Evolutionary conservation across 2,329 filamentous ascomycete species (phyloP).

Genomic region (Plectosphaerella cucumerina): DNA sequence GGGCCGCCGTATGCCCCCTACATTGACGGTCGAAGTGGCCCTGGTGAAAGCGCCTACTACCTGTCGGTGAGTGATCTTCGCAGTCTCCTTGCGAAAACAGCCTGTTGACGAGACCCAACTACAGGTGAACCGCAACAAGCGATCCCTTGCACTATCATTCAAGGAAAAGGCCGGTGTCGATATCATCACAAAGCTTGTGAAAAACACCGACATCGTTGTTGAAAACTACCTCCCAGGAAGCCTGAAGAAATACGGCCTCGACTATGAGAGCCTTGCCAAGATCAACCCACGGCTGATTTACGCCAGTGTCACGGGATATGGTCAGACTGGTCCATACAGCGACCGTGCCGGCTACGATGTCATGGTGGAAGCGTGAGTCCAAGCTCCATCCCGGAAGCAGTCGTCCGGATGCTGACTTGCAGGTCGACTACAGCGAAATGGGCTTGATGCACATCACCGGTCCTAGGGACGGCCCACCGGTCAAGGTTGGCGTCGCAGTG

Average conservation of each 20-base stretch:
- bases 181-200: constrained; percentile 59
- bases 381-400: neutral
- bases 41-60: constrained; percentile 94
- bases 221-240: constrained; percentile 67
- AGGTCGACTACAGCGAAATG: constrained; percentile 40
- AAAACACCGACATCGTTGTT: constrained; percentile 62
- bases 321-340: constrained; percentile 63
- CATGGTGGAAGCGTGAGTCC: constrained; percentile 58
- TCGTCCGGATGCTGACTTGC: neutral
- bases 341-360: constrained; percentile 67
- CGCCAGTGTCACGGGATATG: constrained; percentile 67
- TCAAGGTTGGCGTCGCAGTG: constrained; percentile 68
- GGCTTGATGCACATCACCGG: constrained; percentile 72
- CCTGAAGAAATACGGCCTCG: constrained; percentile 63
- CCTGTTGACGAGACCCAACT: neutral
- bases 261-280: constrained; percentile 54
- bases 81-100: constrained; percentile 30
- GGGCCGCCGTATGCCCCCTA: constrained; percentile 90
- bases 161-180: constrained; percentile 56
- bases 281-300: constrained; percentile 64
- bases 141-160: constrained; percentile 63
- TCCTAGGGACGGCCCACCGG: constrained; percentile 58
- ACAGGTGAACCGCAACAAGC: constrained; percentile 63
- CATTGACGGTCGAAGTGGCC: constrained; percentile 59
- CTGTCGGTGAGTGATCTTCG: constrained; percentile 59